Conservation (phyloP, 495 filamentous ascomycete species). For the Aspergillus steynii region DNA sequence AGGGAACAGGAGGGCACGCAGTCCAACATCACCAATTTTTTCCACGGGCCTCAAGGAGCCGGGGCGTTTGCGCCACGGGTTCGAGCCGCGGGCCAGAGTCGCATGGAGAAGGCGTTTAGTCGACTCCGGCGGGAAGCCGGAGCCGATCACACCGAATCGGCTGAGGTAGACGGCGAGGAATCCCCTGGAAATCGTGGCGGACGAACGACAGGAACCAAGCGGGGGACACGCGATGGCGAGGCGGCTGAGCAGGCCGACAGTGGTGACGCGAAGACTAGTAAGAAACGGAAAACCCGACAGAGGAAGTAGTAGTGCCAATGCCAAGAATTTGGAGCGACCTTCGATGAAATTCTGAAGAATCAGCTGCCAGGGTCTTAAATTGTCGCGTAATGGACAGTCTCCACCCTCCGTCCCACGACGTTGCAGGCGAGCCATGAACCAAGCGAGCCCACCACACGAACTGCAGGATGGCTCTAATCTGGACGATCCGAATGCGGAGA, state of each 20-base stretch:
- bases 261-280: constrained; percentile 16
- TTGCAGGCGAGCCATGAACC: constrained; percentile 5
- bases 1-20: constrained; percentile 87
- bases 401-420: constrained; percentile 19
- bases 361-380: neutral
- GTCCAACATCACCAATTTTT: constrained; percentile 91
- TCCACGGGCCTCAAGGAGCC: constrained; percentile 62
- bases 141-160: constrained; percentile 14
- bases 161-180: neutral
- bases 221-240: constrained; percentile 11
- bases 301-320: constrained; percentile 7
- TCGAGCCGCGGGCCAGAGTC: constrained; percentile 60
- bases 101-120: constrained; percentile 81
- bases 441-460: neutral
- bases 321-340: neutral
- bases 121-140: constrained; percentile 61
- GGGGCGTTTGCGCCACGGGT: constrained; percentile 79
- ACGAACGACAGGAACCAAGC: constrained; percentile 22
- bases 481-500: constrained; percentile 15
- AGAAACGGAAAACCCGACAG: constrained; percentile 18
- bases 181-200: constrained; percentile 7
- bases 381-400: constrained; percentile 5
- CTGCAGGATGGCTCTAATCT: constrained; percentile 1
- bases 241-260: neutral
- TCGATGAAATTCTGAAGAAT: neutral